Percentiles rank a stretch among this genome's conserved stretches.
These are phyloP conservation scores for Globisporangium nagaii DNA, from an alignment of 352 stramenopile genomes.

Conservation along the genomic window DNA sequence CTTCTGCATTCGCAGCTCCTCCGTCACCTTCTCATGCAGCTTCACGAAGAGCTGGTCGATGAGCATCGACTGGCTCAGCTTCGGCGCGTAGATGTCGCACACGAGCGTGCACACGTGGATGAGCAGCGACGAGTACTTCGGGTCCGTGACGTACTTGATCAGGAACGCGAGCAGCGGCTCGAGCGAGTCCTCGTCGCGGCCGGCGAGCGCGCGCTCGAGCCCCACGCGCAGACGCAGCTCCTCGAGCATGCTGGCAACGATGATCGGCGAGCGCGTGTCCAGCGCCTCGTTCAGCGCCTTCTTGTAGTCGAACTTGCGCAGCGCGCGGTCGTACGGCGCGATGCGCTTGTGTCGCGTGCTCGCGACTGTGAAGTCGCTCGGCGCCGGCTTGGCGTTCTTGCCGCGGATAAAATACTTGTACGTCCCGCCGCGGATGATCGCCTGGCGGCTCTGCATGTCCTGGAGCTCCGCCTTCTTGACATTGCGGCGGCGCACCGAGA, in stretches of 20 bases:
- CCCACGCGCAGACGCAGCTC: conserved; percentile 91
- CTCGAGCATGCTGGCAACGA: conserved; percentile 93
- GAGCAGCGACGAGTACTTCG: conserved; percentile 90
- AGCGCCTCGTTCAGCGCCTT: conserved; percentile 94
- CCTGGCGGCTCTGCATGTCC: conserved; percentile 57
- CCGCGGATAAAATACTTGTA: conserved; percentile 90
- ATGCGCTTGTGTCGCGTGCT: conserved; percentile 87
- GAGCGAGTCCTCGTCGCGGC: conserved; percentile 92
- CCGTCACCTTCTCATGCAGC: conserved; percentile 78
- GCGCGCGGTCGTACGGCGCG: conserved; percentile 87
- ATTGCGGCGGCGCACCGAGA: conserved; percentile 79
- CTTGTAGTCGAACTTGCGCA: conserved; percentile 95
- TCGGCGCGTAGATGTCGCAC: conserved; percentile 91
- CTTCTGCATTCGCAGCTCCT: conserved; percentile 84
- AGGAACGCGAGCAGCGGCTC: conserved; percentile 94
- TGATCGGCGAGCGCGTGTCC: conserved; percentile 84
- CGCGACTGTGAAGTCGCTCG: conserved; percentile 74
- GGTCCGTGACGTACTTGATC: conserved; percentile 93
- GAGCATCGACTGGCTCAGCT: conserved; percentile 88
- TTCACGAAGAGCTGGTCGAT: conserved; percentile 95
- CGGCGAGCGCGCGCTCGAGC: conserved; percentile 85
- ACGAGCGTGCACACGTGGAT: conserved; percentile 91
- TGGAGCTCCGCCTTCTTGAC: conserved; percentile 65
- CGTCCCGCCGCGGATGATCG: conserved; percentile 73
- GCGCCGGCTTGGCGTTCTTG: conserved; percentile 73